Conservation (phyloP, 768 basidiomycete species). For the Tephrocybe rancida region DNA sequence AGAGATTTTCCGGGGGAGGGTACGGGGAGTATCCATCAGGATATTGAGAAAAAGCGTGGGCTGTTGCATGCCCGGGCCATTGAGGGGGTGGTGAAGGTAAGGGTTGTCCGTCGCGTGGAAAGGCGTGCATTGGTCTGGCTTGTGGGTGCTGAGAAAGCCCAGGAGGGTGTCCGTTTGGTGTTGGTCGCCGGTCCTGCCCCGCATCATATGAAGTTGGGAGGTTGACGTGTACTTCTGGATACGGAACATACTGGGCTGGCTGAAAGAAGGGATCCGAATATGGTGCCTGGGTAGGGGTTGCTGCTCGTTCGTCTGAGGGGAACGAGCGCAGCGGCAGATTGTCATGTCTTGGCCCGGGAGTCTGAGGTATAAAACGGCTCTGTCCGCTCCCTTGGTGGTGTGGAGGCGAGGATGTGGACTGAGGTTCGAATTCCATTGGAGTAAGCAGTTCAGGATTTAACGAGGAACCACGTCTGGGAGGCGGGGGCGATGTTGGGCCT, state of each 20-base stretch:
- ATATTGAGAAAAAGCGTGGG: no score
- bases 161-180: neutral
- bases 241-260: neutral
- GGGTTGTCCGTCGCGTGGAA: no score
- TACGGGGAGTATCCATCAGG: neutral
- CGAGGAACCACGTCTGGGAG: neutral
- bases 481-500: neutral
- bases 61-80: neutral
- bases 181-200: neutral
- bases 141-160: neutral
- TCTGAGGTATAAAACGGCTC: neutral
- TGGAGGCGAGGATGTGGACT: conserved; percentile 10
- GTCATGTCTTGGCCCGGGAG: neutral
- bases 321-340: no score
- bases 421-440: conserved; percentile 2
- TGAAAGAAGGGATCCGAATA: no score
- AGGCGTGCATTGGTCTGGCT: no score
- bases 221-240: neutral
- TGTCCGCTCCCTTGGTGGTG: neutral
- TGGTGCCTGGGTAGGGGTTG: neutral
- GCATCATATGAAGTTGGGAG: neutral
- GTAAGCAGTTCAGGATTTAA: neutral
- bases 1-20: neutral
- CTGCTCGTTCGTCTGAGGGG: no score
- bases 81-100: no score